Base-by-base conservation (phyloP, 148 eudicot species). In the Fagopyrum tataricum region DNA sequence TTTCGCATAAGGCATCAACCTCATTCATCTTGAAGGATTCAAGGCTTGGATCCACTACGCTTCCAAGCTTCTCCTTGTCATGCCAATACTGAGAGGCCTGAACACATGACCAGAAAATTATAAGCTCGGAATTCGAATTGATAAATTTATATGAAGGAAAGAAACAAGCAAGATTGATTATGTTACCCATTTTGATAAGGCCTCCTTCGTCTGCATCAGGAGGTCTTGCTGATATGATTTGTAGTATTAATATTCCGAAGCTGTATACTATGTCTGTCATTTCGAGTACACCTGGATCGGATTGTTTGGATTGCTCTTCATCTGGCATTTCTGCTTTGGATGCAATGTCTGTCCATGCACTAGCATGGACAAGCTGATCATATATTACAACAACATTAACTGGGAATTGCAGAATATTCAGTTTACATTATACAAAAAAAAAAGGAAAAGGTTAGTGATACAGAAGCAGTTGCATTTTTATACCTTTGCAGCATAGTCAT, bases 401-500 rank as follows among this genome's bases (percentile, higher is more conserved):
- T 31, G 37, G 37, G 37, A 31, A 31, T 31, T 31, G 37, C 37
- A 31, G 37, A 31, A 3, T 31, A 31, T 31, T 31, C 37, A 31
- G 37, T 31, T 31, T 31, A 31, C 37, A 31, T 31, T 31, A 3
- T 31, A 31, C 37, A 31, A 31, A 31, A 31, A 31, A 31, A 31
- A 31, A 1, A 31, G 37, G 37, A 31, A 31, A 31, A 31, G 37
- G 37, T 31, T 31, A 31, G 37, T 31, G 2, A 31, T 31, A 1
- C 37, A 31, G 37, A 31, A n/a, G n/a, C n/a, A n/a, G 37, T 31
- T 1, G 37, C 2, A 31, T 31, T 31, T 31, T 2, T 59, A 4
- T 84, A 88, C 91, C 86, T 88, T 89, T 48, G 93, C 84, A 47
- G 93, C 85, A 78, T 86, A 84, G 74, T 89, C 90, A 66, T 86